Base-by-base conservation (phyloP, 805 yeast genomes). In the Ogataea sp. region DNA sequence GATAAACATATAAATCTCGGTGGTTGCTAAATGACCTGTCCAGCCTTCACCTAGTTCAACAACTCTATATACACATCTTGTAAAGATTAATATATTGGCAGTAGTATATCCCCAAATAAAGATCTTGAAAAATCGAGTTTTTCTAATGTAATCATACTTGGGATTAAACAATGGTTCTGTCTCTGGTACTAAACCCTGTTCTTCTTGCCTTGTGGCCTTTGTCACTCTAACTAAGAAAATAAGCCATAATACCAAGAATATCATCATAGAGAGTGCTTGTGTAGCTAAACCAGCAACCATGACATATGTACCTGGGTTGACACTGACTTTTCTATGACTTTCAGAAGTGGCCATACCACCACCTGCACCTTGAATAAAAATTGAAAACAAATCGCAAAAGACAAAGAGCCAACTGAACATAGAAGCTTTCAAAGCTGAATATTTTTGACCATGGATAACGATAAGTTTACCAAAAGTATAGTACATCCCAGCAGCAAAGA, bases 401-500 rank as follows among this genome's bases (percentile, higher is more conserved):
- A 83, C 70, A 48, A 84, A 84, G 9, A 81, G 60, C 42, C 71
- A 68, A 1, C 83, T 67, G 50, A 76, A 78, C 47, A 61, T 58
- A 60, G 68, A 62, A 13, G 86, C 84, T 41, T 58, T 64, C 23
- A 71, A 37, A 7, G 55, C 21, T 0, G 86, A 74, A 48, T 57
- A 77, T 16, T 62, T 48, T 38, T 62, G 59, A 4, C 85, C 85
- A 48, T 74, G 77, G 1, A 83, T 56, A 41, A 75, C 74, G 37
- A 74, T 62, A 27, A 80, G 45, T 55, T 82, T 78, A 7, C 80
- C 84, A 43, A 85, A 56, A 39, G 78, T 65, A 47, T 70, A 78
- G 59, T 85, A 85, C 3, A 84, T 65, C 2, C 87, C 93, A 6
- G 80, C 94, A 82, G 82, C 80, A 30, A 81, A 65, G 55, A 84